These are phyloP conservation scores for Cadophora sp. DNA, from an alignment of 2,329 filamentous ascomycete species.

Conservation along the genomic window DNA sequence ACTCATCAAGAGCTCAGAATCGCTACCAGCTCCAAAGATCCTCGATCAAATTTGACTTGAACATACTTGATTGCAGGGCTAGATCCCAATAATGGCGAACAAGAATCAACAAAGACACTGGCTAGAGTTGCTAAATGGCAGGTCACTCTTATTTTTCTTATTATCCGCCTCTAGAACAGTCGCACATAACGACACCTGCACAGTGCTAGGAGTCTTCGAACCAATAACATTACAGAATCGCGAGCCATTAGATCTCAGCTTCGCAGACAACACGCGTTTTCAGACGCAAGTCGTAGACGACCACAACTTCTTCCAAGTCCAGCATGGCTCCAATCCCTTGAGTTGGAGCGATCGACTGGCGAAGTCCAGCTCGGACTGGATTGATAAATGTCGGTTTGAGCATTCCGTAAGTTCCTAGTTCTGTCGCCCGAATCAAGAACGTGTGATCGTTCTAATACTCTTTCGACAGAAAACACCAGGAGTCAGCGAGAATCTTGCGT, in stretches of 20 bases:
- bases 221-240: not conserved
- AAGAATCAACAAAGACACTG: not conserved
- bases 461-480: not conserved
- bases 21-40: not conserved
- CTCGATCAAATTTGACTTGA: not conserved
- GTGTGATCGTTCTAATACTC: not conserved
- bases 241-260: constrained; percentile 7
- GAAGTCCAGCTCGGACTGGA: not conserved
- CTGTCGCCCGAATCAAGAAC: not conserved
- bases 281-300: not conserved
- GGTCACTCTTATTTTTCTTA: not conserved
- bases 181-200: not conserved
- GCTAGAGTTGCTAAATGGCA: not conserved
- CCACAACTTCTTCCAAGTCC: not conserved
- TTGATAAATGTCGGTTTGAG: not conserved
- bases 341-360: not conserved
- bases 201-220: not conserved
- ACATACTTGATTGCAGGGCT: too few relatives aligned
- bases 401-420: not conserved
- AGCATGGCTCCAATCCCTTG: not conserved
- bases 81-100: not conserved
- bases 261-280: not conserved
- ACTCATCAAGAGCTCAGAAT: too few relatives aligned
- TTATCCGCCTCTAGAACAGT: not conserved
- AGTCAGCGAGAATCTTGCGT: constrained; percentile 15